These are phyloP conservation scores for Cryptococcus sp. DNA, from an alignment of 1,284 basidiomycete genomes.

Conservation along the genomic window DNA sequence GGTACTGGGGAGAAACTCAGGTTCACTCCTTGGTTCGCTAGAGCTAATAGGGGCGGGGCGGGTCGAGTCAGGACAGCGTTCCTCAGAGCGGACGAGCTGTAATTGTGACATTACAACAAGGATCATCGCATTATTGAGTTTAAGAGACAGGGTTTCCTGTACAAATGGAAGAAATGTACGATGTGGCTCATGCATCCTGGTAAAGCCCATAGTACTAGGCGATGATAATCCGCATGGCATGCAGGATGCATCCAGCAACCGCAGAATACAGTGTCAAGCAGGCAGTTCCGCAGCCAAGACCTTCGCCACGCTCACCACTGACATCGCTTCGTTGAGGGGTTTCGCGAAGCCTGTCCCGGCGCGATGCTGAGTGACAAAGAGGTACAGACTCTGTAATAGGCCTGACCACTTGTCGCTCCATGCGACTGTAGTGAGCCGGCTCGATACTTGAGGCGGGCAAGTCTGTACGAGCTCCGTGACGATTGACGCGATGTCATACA, in stretches of 20 bases:
- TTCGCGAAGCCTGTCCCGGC: conserved; percentile 10
- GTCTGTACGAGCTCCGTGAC: conserved; percentile 19
- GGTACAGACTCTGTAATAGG: conserved; percentile 11
- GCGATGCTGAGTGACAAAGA: conserved; percentile 17
- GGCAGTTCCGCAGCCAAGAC: background rate
- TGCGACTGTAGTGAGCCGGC: conserved; percentile 1
- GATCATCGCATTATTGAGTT: no score
- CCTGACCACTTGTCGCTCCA: conserved; percentile 7
- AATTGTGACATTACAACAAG: no score
- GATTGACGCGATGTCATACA: conserved; percentile 33
- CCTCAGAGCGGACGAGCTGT: conserved; percentile 21
- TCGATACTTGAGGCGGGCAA: background rate
- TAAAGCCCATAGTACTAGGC: no score
- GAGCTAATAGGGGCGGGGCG: conserved; percentile 37
- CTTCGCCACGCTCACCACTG: background rate
- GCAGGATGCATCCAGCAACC: background rate
- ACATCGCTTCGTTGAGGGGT: conserved; percentile 9
- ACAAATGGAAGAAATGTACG: no score
- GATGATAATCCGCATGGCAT: background rate
- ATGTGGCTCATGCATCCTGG: no score
- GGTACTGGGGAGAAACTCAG: conserved; percentile 17
- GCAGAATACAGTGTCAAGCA: background rate
- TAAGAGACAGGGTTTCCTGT: no score
- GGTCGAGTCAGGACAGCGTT: conserved; percentile 34
- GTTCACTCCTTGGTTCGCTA: conserved; percentile 41